Evolutionary conservation across 2,329 filamentous ascomycete species (phyloP).

Genomic region (Lizonia empirigonia): DNA sequence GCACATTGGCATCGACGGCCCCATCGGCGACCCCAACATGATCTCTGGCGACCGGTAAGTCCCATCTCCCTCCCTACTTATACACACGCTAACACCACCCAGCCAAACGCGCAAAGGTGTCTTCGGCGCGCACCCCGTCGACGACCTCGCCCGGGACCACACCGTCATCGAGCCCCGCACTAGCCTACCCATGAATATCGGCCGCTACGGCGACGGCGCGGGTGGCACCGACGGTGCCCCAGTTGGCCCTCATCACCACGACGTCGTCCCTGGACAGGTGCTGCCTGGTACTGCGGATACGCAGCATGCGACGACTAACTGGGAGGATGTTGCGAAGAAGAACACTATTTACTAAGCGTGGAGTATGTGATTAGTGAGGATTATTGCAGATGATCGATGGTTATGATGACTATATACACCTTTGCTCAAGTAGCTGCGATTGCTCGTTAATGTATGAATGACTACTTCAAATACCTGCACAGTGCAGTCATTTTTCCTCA

Average conservation of each 20-base stretch:
- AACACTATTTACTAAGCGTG: slow-evolving; percentile 34
- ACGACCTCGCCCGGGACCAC: slow-evolving; percentile 23
- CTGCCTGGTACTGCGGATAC: slow-evolving; percentile 15
- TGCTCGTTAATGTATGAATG: background rate
- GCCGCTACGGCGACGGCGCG: slow-evolving; percentile 45
- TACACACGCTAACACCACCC: slow-evolving; percentile 2
- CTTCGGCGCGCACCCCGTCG: slow-evolving; percentile 29
- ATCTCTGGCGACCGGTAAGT: slow-evolving; percentile 41
- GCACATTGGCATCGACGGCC: slow-evolving; percentile 40
- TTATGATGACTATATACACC: background rate
- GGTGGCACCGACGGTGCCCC: slow-evolving; percentile 47
- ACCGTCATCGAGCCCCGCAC: slow-evolving; percentile 48
- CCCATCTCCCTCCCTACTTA: background rate
- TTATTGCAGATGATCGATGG: no score
- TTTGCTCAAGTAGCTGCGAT: background rate
- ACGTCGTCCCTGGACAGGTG: background rate
- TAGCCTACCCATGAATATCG: slow-evolving; percentile 50
- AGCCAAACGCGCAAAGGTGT: slow-evolving; percentile 27
- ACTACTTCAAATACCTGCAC: no score
- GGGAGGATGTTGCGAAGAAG: slow-evolving; percentile 35
- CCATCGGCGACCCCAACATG: slow-evolving; percentile 32
- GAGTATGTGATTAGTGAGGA: no score
- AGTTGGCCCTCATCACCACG: slow-evolving; percentile 23
- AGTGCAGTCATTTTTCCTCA: no score
- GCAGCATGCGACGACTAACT: slow-evolving; percentile 25